phyloP scores from a whole-genome alignment of 352 stramenopile genomes.

The Phytophthora idaei region DNA sequence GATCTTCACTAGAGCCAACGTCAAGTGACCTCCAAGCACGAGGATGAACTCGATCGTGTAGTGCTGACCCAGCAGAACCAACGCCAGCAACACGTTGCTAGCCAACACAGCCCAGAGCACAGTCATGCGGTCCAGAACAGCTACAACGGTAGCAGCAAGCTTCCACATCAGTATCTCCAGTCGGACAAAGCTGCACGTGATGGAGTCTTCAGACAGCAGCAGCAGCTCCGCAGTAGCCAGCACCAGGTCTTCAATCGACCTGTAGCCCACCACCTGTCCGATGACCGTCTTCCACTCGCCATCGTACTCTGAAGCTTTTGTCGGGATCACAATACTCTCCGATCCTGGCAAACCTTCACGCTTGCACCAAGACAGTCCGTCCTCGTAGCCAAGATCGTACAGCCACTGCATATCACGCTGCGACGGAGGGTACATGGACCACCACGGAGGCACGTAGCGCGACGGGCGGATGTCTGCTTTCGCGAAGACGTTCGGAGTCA shows the following conservation, averaged over 20 bases:
- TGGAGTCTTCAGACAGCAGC: constrained; percentile 23
- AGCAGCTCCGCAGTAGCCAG: constrained; percentile 16
- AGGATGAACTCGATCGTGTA: constrained; percentile 32
- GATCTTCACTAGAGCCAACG: constrained; percentile 23
- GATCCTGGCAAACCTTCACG: constrained; percentile 17
- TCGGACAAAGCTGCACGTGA: constrained; percentile 20
- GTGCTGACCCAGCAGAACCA: constrained; percentile 24
- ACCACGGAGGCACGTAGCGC: constrained; percentile 65
- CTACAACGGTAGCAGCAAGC: constrained; percentile 16
- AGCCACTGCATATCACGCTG: constrained; percentile 61
- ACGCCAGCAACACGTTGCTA: constrained; percentile 4
- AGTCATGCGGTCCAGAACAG: constrained; percentile 20
- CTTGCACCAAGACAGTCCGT: constrained; percentile 44
- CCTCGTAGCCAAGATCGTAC: constrained; percentile 56
- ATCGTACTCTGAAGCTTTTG: constrained; percentile 30
- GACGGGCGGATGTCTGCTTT: constrained; percentile 66
- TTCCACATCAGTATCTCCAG: constrained; percentile 33
- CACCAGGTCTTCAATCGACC: constrained; percentile 29
- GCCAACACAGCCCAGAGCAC: constrained; percentile 25
- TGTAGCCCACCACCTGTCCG: constrained; percentile 35
- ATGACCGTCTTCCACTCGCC: constrained; percentile 36
- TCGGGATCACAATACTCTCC: constrained; percentile 36
- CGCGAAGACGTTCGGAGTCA: constrained; percentile 41
- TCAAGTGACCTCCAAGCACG: constrained; percentile 22
- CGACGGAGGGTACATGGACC: constrained; percentile 61